phyloP scores from a whole-genome alignment of 768 basidiomycete genomes.

The Leccinum variicolor region DNA sequence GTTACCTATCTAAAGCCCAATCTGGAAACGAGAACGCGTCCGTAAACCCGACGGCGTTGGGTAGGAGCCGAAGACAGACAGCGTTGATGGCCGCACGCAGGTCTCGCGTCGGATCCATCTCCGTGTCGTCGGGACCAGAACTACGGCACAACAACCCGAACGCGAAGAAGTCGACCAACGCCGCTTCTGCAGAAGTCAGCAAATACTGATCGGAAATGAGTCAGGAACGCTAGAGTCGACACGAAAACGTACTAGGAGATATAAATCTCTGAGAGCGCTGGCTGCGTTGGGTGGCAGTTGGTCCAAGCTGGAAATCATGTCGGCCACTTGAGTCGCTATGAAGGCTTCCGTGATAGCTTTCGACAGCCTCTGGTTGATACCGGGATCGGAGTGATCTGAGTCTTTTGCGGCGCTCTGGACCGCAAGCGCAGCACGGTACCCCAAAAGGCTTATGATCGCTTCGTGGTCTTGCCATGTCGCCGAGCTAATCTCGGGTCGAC shows the following conservation, averaged over 20 bases:
- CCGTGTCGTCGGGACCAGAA: conserved; percentile 2
- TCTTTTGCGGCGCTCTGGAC: conserved; percentile 42
- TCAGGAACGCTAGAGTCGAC: not conserved
- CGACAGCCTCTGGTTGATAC: conserved; percentile 53
- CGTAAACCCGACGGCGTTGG: conserved; percentile 62
- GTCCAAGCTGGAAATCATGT: conserved; percentile 39
- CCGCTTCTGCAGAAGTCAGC: conserved; percentile 51
- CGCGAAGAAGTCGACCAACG: conserved; percentile 57
- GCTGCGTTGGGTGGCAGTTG: conserved; percentile 16
- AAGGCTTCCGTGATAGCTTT: conserved; percentile 69
- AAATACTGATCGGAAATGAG: conserved; percentile 46
- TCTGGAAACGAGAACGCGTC: conserved; percentile 76
- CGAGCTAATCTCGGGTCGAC: conserved; percentile 17
- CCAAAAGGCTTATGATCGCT: conserved; percentile 48
- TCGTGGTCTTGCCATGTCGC: conserved; percentile 38
- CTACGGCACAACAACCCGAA: conserved; percentile 40
- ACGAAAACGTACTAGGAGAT: conserved; percentile 26
- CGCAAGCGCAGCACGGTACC: conserved; percentile 62
- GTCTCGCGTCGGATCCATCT: conserved; percentile 41
- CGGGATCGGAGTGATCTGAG: conserved; percentile 45
- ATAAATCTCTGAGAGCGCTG: conserved; percentile 17
- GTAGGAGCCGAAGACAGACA: conserved; percentile 51
- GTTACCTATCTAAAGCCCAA: conserved; percentile 68
- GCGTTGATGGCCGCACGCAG: conserved; percentile 49
- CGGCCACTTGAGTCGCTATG: conserved; percentile 52